Base-by-base conservation (phyloP, 768 basidiomycete species). In the Rhodocollybia butyracea region DNA sequence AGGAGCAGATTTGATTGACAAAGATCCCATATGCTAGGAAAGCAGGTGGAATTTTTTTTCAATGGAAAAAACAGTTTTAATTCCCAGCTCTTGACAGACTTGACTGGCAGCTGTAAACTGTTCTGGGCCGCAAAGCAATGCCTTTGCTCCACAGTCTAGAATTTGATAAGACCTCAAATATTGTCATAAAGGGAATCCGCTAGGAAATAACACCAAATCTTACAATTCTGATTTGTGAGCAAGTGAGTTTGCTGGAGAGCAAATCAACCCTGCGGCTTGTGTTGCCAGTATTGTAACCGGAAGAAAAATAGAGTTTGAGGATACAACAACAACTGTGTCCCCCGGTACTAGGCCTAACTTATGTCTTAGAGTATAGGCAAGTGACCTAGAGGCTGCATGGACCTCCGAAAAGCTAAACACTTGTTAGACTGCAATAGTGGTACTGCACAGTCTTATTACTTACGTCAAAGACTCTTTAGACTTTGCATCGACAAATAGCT, bases 261-360 rank as follows among this genome's bases (percentile, higher is more conserved):
- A 54, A 17, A 54, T 41, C 11, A 41, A n/a, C 21, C 34, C 51
- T 17, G 51, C 51, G 12, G 24, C 38, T 42, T 54, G 51, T 10
- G 30, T 12, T 17, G 40, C 51, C 5, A 54, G 34, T 6, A 54
- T 10, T 15, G 41, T 29, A 36, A 41, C 27, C 6, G 51, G 51
- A 41, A 40, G 41, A 8, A 40, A 30, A 41, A 42, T 11, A 26
- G 51, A 32, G 38, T 54, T 54, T 17, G 39, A 38, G 11, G 51
- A 54, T 32, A 21, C 38, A 7, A 54, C n/a, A 27, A 54, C 36
- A 22, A 54, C 27, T 27, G 51, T 41, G 30, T 54, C 51, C 15
- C 51, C 51, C 26, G 6, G 5, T 38, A 17, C 8, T 11, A 54
- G 24, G 12, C 51, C 51, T 26, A 54, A 15, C 6, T 36, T 29